phyloP scores from a whole-genome alignment of 2,329 filamentous ascomycete species.

The Scortechinia acanthostroma region DNA sequence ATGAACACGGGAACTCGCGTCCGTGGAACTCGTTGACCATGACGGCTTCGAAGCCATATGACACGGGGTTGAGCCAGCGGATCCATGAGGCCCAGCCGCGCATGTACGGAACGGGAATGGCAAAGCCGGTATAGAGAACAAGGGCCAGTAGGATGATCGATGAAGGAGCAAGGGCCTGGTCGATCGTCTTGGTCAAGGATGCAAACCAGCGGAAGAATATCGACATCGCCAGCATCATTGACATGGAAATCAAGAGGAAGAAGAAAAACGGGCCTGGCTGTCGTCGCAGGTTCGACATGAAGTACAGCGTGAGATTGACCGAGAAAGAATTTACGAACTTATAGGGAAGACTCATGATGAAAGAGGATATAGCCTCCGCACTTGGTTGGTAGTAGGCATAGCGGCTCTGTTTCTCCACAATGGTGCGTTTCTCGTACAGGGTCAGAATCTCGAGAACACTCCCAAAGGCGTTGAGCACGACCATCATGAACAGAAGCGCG shows the following conservation, averaged over 20 bases:
- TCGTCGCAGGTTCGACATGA: constrained; percentile 75
- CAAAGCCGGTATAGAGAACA: constrained; percentile 67
- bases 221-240: constrained; percentile 71
- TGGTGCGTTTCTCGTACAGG: constrained; percentile 79
- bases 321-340: constrained; percentile 68
- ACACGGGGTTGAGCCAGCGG: constrained; percentile 72
- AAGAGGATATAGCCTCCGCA: constrained; percentile 79
- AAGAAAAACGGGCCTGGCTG: constrained; percentile 76
- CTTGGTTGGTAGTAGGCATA: constrained; percentile 88
- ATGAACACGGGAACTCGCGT: constrained; percentile 45
- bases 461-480: constrained; percentile 78
- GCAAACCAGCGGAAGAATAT: constrained; percentile 80
- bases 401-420: constrained; percentile 81
- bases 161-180: constrained; percentile 53
- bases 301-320: constrained; percentile 79
- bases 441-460: constrained; percentile 78
- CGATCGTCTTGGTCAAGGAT: constrained; percentile 65
- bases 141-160: constrained; percentile 57
- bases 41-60: constrained; percentile 73
- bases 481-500: constrained; percentile 78
- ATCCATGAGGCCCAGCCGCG: constrained; percentile 77
- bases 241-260: constrained; percentile 72
- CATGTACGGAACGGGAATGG: constrained; percentile 63
- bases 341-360: constrained; percentile 79
- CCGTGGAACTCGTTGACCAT: constrained; percentile 77